Base-by-base conservation (phyloP, 2,329 filamentous ascomycete species). In the Trichoderma sp. region DNA sequence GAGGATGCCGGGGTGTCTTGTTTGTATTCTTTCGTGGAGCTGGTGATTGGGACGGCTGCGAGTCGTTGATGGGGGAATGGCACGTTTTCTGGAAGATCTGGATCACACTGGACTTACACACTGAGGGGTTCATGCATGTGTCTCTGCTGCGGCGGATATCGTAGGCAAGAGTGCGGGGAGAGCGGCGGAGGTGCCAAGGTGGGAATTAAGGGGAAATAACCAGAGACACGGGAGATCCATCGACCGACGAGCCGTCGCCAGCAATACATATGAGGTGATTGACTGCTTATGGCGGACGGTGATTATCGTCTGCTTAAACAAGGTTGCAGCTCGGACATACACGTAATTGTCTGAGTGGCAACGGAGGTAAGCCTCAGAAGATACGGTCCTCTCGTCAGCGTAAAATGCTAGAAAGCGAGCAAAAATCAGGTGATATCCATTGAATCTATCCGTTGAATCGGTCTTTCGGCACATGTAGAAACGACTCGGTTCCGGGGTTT, bases 131-230 rank as follows among this genome's bases (percentile, higher is more conserved):
- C 48, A 48, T 56, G 21, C 48, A 48, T 56, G n/a, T 45, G 47
- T 34, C 51, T 56, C 39, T 45, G 58, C 41, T 21, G 24, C 12
- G 30, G 24, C 12, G 30, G 43, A 30, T 45, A 24, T 30, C 6
- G 28, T 19, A 52, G 21, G 48, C 9, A 17, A 30, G 58, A n/a
- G 57, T 60, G 57, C 58, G 58, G 58, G 58, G 58, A 61, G 47
- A 26, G 24, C 24, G 34, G 10, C 34, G 58, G 47, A 43, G 45
- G 34, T 44, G 56, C 56, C 52, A 44, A 57, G 15, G 28, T 57
- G 54, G 26, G 17, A 26, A n/a, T 3, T 39, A 41, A 14, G 45
- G 57, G 45, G 26, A 10, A 26, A n/a, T 9, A 50, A 41, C 15
- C 19, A 39, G 44, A 50, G 19, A 59, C 19, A 24, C 56, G 52